Evolutionary conservation across 495 filamentous ascomycete species (phyloP), one percentile per base, ranked within the genome.

Genomic region (Xylaria scruposa): DNA sequence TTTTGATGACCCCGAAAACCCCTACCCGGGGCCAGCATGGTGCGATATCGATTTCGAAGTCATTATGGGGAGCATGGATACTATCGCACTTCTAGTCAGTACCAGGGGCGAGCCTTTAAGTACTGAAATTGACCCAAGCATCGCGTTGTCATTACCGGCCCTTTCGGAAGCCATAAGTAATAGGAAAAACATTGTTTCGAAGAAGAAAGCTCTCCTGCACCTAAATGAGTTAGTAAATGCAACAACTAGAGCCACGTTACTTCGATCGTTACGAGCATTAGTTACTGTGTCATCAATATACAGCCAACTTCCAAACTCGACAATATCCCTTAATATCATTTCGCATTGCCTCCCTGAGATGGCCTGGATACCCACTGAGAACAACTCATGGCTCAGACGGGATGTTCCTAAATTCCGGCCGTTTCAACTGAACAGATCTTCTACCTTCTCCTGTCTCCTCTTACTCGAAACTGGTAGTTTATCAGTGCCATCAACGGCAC

Each of bases 401-500:
- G 46, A 49, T 8, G 17, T 5, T n/a, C 5, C 46, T 17, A 47
- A 47, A 47, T 47, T 47, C 46, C 46, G 46, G 6, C 46, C 5
- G 46, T 47, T n/a, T 47, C 46, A 47, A n/a, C 6, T 47, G 5
- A 47, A 47, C 46, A 47, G 46, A 19, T n/a, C 46, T n/a, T 49
- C 46, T n/a, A 49, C 17, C 5, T 49, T 49, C 17, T 49, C 46
- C 0, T 49, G 46, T 49, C 46, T 21, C 17, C 46, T 49, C 46
- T 49, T n/a, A 49, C 46, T 49, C 7, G 46, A 49, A 19, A 49
- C 46, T 19, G 46, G 46, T 8, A 49, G 19, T 19, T 19, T 49
- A 2, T 38, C 74, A 10, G 74, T 76, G 2, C 3, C 33, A 8
- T 33, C 63, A 29, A 42, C n/a, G 4, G 49, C 24, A 17, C 26